These are phyloP conservation scores for Zizania latifolia DNA, from an alignment of 176 grass and related monocot genomes.

Conservation along the genomic window DNA sequence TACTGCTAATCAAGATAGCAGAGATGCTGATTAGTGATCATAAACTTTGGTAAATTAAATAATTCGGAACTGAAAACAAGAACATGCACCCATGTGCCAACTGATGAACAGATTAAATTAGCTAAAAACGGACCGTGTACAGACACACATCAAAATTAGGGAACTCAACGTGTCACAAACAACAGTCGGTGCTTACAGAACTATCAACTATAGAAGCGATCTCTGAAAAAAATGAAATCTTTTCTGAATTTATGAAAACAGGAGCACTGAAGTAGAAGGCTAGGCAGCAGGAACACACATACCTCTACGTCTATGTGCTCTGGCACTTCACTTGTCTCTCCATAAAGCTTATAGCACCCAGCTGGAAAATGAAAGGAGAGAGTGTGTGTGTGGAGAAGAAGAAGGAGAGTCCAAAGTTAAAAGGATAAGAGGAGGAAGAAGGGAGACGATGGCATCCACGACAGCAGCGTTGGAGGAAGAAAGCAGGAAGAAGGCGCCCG, in stretches of 20 bases:
- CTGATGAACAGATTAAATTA: background rate
- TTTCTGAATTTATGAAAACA: no score
- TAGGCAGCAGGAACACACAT: background rate
- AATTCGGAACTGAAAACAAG: background rate
- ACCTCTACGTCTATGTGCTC: background rate
- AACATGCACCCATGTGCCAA: conserved; percentile 7
- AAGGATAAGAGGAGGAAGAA: background rate
- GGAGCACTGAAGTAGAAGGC: background rate
- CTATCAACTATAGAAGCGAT: background rate
- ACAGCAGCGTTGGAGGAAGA: no score
- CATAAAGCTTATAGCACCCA: background rate
- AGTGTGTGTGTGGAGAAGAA: background rate
- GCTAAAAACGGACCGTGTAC: background rate
- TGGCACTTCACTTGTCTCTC: background rate
- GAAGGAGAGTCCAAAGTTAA: background rate
- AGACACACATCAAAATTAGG: background rate
- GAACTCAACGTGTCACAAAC: background rate
- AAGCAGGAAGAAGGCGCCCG: background rate
- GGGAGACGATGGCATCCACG: no score
- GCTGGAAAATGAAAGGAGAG: background rate
- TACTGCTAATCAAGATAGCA: background rate
- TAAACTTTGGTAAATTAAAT: background rate
- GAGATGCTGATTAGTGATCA: background rate
- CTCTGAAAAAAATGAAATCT: background rate
- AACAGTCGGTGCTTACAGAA: background rate